These are phyloP conservation scores for Candida sonorensis DNA, from an alignment of 805 yeast genomes.

Conservation along the genomic window DNA sequence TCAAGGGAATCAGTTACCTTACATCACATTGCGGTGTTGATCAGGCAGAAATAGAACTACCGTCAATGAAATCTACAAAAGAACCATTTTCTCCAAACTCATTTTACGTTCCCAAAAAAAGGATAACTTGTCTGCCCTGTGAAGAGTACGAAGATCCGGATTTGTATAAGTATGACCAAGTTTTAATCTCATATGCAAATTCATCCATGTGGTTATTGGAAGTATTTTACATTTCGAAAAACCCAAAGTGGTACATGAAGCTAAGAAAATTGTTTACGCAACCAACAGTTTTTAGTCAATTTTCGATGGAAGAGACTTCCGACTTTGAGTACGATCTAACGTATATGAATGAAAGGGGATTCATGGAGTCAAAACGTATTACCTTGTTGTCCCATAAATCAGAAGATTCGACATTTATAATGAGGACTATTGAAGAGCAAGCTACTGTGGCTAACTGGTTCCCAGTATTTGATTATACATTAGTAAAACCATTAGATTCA, in stretches of 20 bases:
- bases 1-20: slow-evolving; percentile 20
- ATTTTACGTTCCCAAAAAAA: slow-evolving; percentile 19
- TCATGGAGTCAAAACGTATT: slow-evolving; percentile 16
- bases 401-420: slow-evolving; percentile 8
- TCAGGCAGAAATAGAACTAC: slow-evolving; percentile 11
- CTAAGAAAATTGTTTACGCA: slow-evolving; percentile 17
- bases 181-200: slow-evolving; percentile 18
- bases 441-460: slow-evolving; percentile 17
- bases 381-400: slow-evolving; percentile 8
- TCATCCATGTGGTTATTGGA: slow-evolving; percentile 22
- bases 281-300: slow-evolving; percentile 14
- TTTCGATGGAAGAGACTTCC: slow-evolving; percentile 17
- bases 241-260: slow-evolving; percentile 11
- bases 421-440: slow-evolving; percentile 15
- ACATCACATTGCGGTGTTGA: slow-evolving; percentile 23
- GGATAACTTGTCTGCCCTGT: slow-evolving; percentile 10
- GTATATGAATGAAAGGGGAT: slow-evolving; percentile 21
- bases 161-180: slow-evolving; percentile 21
- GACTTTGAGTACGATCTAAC: slow-evolving; percentile 11
- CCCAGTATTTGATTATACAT: slow-evolving; percentile 21
- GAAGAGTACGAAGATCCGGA: slow-evolving; percentile 13
- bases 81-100: slow-evolving; percentile 10
- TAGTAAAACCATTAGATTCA: slow-evolving; percentile 12
- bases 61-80: slow-evolving; percentile 1
- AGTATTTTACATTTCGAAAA: slow-evolving; percentile 13